Conservation (phyloP, 768 basidiomycete species). For the Trametopsis cervina region DNA sequence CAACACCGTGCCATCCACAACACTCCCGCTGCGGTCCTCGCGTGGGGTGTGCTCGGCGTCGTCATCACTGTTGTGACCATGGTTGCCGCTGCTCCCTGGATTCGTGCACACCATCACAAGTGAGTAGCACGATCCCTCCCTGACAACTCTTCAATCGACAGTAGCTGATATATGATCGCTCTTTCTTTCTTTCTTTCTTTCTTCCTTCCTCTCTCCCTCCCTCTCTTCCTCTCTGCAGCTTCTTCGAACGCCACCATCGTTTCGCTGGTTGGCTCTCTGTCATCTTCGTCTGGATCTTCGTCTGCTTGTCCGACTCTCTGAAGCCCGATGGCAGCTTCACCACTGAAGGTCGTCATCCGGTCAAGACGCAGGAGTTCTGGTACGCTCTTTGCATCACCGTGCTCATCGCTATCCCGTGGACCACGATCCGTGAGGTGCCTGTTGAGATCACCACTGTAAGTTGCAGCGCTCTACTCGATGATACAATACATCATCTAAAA, state of each 20-base stretch:
- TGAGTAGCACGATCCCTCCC: slow-evolving; percentile 26
- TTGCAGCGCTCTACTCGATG: slow-evolving; percentile 4
- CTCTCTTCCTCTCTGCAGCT: slow-evolving; percentile 36
- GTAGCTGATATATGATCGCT: too few species aligned
- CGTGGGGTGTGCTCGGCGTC: slow-evolving; percentile 47
- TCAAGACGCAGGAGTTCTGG: slow-evolving; percentile 73
- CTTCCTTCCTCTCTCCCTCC: too few species aligned
- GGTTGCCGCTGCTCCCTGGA: slow-evolving; percentile 68
- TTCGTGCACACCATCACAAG: slow-evolving; percentile 78
- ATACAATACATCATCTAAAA: slow-evolving; percentile 1
- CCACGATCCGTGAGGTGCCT: slow-evolving; percentile 61
- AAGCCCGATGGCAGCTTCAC: slow-evolving; percentile 50
- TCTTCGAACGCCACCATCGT: slow-evolving; percentile 76
- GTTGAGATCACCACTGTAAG: slow-evolving; percentile 72
- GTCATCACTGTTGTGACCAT: slow-evolving; percentile 50
- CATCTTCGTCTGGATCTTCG: slow-evolving; percentile 49
- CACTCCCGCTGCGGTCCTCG: slow-evolving; percentile 49
- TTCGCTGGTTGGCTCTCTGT: slow-evolving; percentile 69
- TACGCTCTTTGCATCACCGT: slow-evolving; percentile 67
- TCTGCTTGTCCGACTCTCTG: slow-evolving; percentile 38
- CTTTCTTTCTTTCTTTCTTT: too few species aligned
- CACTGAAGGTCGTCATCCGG: slow-evolving; percentile 35
- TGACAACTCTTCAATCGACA: too few species aligned
- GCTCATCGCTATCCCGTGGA: slow-evolving; percentile 68
- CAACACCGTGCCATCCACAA: slow-evolving; percentile 40